phyloP scores from a whole-genome alignment of 148 eudicot species.

The Camellia sinensis region DNA sequence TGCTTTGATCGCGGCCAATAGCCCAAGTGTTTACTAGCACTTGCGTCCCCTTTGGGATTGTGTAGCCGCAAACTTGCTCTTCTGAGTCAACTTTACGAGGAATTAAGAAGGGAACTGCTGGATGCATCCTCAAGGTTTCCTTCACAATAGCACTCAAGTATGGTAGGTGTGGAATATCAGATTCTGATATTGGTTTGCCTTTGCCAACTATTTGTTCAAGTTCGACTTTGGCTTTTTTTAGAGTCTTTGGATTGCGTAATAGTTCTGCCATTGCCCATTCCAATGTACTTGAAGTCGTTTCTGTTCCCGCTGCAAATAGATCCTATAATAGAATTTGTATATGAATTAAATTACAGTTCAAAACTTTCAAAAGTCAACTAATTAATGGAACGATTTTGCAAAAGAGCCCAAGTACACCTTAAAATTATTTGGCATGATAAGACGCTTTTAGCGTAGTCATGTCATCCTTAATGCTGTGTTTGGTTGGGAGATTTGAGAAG shows the following conservation, averaged over 20 bases:
- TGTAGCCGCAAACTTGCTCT: slow-evolving; percentile 1
- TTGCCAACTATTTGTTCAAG: neutral
- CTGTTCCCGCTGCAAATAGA: no score
- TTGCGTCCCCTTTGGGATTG: slow-evolving; percentile 11
- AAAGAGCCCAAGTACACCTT: no score
- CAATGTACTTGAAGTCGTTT: no score
- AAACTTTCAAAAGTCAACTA: no score
- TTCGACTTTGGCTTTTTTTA: neutral
- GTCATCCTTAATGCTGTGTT: no score
- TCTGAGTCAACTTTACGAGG: neutral
- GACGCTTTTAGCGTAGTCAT: no score
- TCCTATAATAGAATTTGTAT: no score
- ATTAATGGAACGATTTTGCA: no score
- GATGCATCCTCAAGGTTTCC: slow-evolving; percentile 9
- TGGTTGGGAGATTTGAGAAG: no score
- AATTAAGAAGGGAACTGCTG: neutral
- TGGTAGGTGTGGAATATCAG: neutral
- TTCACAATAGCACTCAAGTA: slow-evolving; percentile 11
- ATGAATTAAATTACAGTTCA: no score
- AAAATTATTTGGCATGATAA: no score
- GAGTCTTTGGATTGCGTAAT: neutral
- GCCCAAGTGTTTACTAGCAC: slow-evolving; percentile 14
- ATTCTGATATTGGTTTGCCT: neutral
- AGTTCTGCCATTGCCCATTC: slow-evolving; percentile 9
- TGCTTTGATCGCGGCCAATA: slow-evolving; percentile 10